Base-by-base conservation (phyloP, 352 stramenopile species). In the Phytophthora syringae region DNA sequence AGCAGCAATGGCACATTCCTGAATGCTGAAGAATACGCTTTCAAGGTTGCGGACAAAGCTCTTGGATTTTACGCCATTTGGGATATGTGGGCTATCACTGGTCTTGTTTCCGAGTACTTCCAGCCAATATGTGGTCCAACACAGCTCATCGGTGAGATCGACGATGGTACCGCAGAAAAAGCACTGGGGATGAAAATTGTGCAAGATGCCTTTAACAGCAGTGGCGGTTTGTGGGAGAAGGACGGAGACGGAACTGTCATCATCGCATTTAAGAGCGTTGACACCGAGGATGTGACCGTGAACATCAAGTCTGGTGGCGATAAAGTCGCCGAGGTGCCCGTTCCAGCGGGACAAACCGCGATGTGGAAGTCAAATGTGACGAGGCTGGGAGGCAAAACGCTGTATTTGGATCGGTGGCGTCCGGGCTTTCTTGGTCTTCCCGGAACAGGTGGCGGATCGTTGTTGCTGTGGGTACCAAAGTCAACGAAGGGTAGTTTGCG, bases 101-200 rank as follows among this genome's bases (percentile, higher is more conserved):
- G 53, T 11, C 45, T 82, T 50, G 69, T 68, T n/a, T 63, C 73
- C 5, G 68, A 81, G 28, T 85, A 75, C 15, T 53, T 85, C 15
- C 74, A 85, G 62, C 71, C 77, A 2, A 79, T 83, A 42, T 83
- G 77, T 34, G 72, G 72, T 0, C 71, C 77, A 1, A 81, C 76
- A 1, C 28, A 67, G n/a, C 72, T 73, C 34, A 48, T 82, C 5
- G 71, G 74, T 0, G 58, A 76, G 1, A 74, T 85, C 40, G 65
- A 74, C 24, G 65, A 82, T 36, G 77, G 77, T 20, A 36, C 65
- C 12, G 67, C 60, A 0, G 58, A 75, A 0, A 52, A 72, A 28
- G 66, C 74, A 11, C 58, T 85, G 10, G 76, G 67, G 0, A 52
- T 85, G n/a, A 52, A 32, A 22, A 70, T 66, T 20, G 49, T 83